A percentile compares a stretch with the other conserved stretches of the same genome.
Evolutionary conservation across 805 yeast genomes (phyloP).

Genomic region (Yarrowia alimentaria): DNA sequence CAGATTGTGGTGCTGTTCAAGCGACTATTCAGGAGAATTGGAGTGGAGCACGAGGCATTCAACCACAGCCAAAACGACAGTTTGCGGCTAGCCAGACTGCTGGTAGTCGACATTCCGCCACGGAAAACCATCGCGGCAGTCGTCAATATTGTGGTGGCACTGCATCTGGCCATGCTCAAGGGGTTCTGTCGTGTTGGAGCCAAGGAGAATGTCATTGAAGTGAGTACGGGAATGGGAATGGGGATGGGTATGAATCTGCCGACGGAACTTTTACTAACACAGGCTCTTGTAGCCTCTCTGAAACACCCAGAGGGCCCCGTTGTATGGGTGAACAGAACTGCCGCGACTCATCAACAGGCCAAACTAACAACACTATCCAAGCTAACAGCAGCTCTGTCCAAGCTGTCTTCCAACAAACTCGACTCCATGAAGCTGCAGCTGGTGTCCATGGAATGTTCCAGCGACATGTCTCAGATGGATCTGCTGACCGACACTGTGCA

Average conservation of each 20-base stretch:
- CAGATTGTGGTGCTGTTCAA: constrained; percentile 22
- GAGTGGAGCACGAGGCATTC: constrained; percentile 13
- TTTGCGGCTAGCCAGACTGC: constrained; percentile 9
- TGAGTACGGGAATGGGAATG: constrained; percentile 8
- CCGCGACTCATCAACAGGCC: constrained; percentile 10
- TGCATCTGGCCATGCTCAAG: constrained; percentile 20
- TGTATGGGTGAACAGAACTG: constrained; percentile 5
- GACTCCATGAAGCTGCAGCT: constrained; percentile 25
- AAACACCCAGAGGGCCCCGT: constrained; percentile 15
- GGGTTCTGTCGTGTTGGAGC: not conserved
- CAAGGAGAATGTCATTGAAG: not conserved
- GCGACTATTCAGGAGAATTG: constrained; percentile 2
- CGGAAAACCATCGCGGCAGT: constrained; percentile 5
- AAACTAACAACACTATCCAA: constrained; percentile 14
- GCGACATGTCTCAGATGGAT: constrained; percentile 25
- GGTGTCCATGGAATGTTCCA: constrained; percentile 21
- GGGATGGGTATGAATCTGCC: not conserved
- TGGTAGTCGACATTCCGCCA: constrained; percentile 18
- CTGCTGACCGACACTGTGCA: constrained; percentile 22
- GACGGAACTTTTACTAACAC: not conserved
- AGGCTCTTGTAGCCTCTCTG: constrained; percentile 20
- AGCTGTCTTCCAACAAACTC: not conserved
- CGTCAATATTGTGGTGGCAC: constrained; percentile 13
- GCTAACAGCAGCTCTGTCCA: constrained; percentile 17
- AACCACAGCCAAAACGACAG: not conserved